Conservation (phyloP, 257 asterid species). For the Dorcoceras hygrometricum region DNA sequence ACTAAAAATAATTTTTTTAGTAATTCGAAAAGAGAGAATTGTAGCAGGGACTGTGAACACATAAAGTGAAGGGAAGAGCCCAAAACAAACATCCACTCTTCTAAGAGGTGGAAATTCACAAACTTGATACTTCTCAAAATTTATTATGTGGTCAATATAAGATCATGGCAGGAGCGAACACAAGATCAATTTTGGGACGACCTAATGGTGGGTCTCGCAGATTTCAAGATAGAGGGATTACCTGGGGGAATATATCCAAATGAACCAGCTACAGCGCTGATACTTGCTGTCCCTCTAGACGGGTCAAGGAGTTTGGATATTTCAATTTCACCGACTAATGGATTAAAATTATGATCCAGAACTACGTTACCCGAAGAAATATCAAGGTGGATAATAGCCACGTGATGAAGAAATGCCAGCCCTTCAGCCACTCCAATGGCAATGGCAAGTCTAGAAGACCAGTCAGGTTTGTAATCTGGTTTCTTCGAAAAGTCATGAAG, state of each 20-base stretch:
- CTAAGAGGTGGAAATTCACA: background rate
- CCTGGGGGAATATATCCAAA: slow-evolving; percentile 99
- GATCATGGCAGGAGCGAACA: background rate
- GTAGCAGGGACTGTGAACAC: background rate
- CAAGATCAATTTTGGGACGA: background rate
- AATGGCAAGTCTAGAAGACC: slow-evolving; percentile 78
- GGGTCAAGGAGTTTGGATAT: slow-evolving; percentile 95
- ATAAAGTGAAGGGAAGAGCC: background rate
- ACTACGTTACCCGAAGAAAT: slow-evolving; percentile 85
- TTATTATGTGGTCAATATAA: background rate
- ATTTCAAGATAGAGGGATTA: slow-evolving; percentile 22
- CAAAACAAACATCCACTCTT: no score
- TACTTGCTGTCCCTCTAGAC: slow-evolving; percentile 91
- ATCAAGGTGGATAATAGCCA: slow-evolving; percentile 91
- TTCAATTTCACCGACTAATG: slow-evolving; percentile 88
- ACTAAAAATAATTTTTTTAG: background rate
- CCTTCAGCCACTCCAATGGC: slow-evolving; percentile 97
- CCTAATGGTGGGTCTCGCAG: background rate
- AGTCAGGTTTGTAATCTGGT: slow-evolving; percentile 64
- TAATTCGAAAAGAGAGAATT: background rate
- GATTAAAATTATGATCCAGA: slow-evolving; percentile 65
- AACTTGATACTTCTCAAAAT: background rate
- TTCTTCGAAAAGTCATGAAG: slow-evolving; percentile 52
- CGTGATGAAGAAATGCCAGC: slow-evolving; percentile 75
- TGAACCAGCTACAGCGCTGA: slow-evolving; percentile 98